phyloP scores from a whole-genome alignment of 2,329 filamentous ascomycete genomes.

The Verticillium albo-atrum region DNA sequence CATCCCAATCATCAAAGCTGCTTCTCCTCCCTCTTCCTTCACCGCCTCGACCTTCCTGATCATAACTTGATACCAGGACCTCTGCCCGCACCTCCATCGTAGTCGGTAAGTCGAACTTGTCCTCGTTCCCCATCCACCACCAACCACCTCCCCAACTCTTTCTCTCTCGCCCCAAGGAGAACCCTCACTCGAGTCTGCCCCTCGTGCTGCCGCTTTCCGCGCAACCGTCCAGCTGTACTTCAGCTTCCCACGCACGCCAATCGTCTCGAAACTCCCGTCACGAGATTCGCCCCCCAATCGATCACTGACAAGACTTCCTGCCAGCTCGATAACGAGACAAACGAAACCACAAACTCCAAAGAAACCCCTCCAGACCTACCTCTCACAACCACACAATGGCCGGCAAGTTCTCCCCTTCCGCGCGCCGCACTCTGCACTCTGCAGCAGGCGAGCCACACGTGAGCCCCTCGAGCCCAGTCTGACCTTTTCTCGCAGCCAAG shows the following conservation, averaged over 20 bases:
- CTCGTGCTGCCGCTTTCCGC: neutral
- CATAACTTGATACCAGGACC: slow-evolving; percentile 12
- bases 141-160: neutral
- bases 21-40: slow-evolving; percentile 10
- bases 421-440: neutral
- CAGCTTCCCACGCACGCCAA: neutral
- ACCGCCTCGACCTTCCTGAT: slow-evolving; percentile 10
- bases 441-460: neutral
- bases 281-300: neutral
- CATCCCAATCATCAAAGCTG: slow-evolving; percentile 11
- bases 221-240: neutral
- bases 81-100: neutral
- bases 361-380: neutral
- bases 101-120: neutral
- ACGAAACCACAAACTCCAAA: neutral
- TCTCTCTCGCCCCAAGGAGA: neutral
- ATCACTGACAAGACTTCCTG: neutral
- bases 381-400: slow-evolving; percentile 30
- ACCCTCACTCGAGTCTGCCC: neutral
- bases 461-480: slow-evolving; percentile 27
- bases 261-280: neutral
- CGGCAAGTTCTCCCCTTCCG: slow-evolving; percentile 11
- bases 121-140: neutral
- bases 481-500: slow-evolving; percentile 70
- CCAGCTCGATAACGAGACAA: neutral